Conservation (phyloP, 345 rosid species). For the Bretschneidera sinensis region DNA sequence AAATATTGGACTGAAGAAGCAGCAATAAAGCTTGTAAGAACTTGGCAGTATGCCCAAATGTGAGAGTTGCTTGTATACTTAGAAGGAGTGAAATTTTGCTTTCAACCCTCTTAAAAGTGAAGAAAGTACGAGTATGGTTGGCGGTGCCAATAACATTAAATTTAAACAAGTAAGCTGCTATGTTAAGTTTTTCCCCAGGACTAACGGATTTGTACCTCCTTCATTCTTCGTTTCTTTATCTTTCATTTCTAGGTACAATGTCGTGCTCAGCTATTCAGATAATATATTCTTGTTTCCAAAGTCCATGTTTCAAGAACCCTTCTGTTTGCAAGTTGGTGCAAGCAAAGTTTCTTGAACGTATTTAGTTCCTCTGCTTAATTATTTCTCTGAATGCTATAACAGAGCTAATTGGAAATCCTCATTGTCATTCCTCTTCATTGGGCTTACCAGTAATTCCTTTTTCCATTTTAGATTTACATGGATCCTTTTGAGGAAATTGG, state of each 20-base stretch:
- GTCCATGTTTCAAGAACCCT: too few species aligned
- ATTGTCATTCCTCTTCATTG: not conserved
- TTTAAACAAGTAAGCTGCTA: not conserved
- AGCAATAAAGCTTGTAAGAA: not conserved
- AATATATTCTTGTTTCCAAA: too few species aligned
- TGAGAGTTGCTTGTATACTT: not conserved
- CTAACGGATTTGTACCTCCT: not conserved
- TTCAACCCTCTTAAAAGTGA: too few species aligned
- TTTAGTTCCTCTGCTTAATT: not conserved
- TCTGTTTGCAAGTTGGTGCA: not conserved
- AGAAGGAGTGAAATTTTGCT: not conserved
- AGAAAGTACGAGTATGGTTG: too few species aligned
- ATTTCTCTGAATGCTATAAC: not conserved
- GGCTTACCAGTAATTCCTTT: conserved; percentile 5
- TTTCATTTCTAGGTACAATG: too few species aligned
- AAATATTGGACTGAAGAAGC: not conserved
- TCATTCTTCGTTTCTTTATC: too few species aligned
- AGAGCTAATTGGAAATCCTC: not conserved
- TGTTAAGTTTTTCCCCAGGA: not conserved
- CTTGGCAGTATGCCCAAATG: not conserved
- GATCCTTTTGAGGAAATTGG: conserved; percentile 94
- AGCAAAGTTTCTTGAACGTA: not conserved
- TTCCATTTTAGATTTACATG: conserved; percentile 43
- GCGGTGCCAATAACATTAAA: not conserved
- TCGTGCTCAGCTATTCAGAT: too few species aligned